A percentile compares a stretch with the other conserved stretches of the same genome.
These are phyloP conservation scores for Emmonsiellopsis sp. DNA, from an alignment of 2,329 filamentous ascomycete genomes.

Conservation along the genomic window DNA sequence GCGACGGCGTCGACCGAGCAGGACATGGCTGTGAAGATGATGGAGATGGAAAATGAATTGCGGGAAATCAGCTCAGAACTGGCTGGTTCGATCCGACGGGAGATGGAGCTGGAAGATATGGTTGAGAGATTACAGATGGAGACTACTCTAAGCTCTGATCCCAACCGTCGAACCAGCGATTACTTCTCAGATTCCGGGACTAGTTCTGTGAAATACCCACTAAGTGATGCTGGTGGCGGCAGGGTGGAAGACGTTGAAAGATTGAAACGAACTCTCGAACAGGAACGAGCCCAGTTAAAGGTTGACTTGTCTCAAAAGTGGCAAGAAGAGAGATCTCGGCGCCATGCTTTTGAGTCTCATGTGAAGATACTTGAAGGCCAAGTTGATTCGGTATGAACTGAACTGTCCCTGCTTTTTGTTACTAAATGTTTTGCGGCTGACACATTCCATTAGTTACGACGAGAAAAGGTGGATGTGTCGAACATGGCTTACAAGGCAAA, in stretches of 20 bases:
- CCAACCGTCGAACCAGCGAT: slow-evolving; percentile 76
- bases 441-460: slow-evolving; percentile 39
- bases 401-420: slow-evolving; percentile 4
- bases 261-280: slow-evolving; percentile 73
- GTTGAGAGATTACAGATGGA: slow-evolving; percentile 83
- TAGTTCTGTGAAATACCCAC: slow-evolving; percentile 68
- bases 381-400: slow-evolving; percentile 50
- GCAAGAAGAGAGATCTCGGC: slow-evolving; percentile 70
- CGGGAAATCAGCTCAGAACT: slow-evolving; percentile 88
- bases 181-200: slow-evolving; percentile 96
- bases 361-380: slow-evolving; percentile 74
- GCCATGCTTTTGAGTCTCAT: slow-evolving; percentile 71
- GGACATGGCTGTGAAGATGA: slow-evolving; percentile 51
- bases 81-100: slow-evolving; percentile 81
- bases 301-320: slow-evolving; percentile 77
- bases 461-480: slow-evolving; percentile 44
- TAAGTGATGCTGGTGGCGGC: slow-evolving; percentile 46
- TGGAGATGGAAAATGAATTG: slow-evolving; percentile 89
- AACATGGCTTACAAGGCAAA: slow-evolving; percentile 50
- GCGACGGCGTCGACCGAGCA: slow-evolving; percentile 18
- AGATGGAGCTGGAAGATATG: slow-evolving; percentile 94
- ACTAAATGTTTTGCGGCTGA: slow-evolving; percentile 19
- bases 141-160: slow-evolving; percentile 43
- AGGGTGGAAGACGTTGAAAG: slow-evolving; percentile 67
- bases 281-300: slow-evolving; percentile 79